These are phyloP conservation scores for Clarkia xantiana DNA, from an alignment of 345 rosid genomes.

Conservation along the genomic window DNA sequence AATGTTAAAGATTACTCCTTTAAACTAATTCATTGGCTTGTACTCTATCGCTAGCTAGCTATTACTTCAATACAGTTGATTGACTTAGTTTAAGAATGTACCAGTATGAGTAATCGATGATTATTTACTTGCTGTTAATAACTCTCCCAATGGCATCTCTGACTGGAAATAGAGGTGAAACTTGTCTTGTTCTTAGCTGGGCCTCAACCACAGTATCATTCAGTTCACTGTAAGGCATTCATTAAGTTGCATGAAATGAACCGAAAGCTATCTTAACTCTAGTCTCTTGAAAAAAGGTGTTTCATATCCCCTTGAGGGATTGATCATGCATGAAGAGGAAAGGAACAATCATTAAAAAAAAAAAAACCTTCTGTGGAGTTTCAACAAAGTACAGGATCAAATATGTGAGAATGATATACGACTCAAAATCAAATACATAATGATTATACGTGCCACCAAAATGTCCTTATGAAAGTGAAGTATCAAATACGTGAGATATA, in stretches of 20 bases:
- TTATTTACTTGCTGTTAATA: conserved; percentile 58
- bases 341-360: conserved; percentile 8
- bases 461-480: too few relatives aligned
- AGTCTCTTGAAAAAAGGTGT: neutral
- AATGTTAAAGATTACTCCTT: too few relatives aligned
- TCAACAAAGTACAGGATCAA: neutral
- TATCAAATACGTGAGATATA: too few relatives aligned
- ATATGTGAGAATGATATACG: neutral
- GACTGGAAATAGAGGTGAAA: conserved; percentile 72
- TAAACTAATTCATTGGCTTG: neutral
- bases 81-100: conserved; percentile 14
- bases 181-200: conserved; percentile 79
- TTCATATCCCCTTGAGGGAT: too few relatives aligned
- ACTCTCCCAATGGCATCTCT: conserved; percentile 47
- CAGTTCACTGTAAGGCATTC: conserved; percentile 53
- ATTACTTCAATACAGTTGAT: conserved; percentile 1
- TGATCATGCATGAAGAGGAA: conserved; percentile 72
- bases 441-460: neutral
- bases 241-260: neutral
- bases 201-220: conserved; percentile 97
- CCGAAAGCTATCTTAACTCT: conserved; percentile 1
- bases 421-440: too few relatives aligned
- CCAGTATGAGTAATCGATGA: conserved; percentile 86
- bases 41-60: too few relatives aligned
- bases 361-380: neutral